Base-by-base conservation (phyloP, 805 yeast genomes). In the Suhomyces faveliae region DNA sequence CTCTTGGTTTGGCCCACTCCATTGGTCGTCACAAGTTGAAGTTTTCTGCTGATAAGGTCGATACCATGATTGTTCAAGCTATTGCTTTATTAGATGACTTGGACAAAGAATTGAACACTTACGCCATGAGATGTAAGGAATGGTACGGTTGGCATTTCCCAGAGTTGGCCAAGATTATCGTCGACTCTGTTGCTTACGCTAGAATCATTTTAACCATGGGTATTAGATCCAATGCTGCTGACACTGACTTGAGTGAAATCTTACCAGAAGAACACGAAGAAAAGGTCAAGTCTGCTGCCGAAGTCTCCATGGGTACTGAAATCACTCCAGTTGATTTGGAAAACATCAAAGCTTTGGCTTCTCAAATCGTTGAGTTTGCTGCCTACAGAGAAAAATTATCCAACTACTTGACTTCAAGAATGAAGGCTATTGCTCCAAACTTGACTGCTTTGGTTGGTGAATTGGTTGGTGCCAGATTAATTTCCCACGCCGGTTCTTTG, bases 131-230 rank as follows among this genome's bases (percentile, higher is more conserved):
- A 77, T 83, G 92, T 74, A 94, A 92, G 77, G 99, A 94, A 76
- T 94, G 99, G 99, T 94, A 94, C 75, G 99, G 99, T 57, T 94
- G 99, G 99, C 99, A 94, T 73, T 94, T 94, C 85, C 99, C 99
- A 35, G 99, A 94, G 73, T 83, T 94, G 83, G 97, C 97, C 62
- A 94, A 94, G 80, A 89, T 92, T 69, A 87, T 94, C 60, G 84
- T 86, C 58, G 99, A 92, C 74, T 91, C 96, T 57, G 92, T 89
- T 60, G 97, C 97, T 41, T 92, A 84, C 70, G 98, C 98, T 52
- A 86, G 95, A 77, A 87, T 90, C 59, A 88, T 94, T 65, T 80
- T 90, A 72, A 78, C 85, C 60, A 90, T 94, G 97, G 98, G 98
- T 59, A 74, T 88, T 60, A 84, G 99, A 77, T 79, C 96, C 47